A percentile compares a stretch with the other conserved stretches of the same genome.
These are phyloP conservation scores for Fraxinus albicans DNA, from an alignment of 305 asterid species.

Conservation along the genomic window DNA sequence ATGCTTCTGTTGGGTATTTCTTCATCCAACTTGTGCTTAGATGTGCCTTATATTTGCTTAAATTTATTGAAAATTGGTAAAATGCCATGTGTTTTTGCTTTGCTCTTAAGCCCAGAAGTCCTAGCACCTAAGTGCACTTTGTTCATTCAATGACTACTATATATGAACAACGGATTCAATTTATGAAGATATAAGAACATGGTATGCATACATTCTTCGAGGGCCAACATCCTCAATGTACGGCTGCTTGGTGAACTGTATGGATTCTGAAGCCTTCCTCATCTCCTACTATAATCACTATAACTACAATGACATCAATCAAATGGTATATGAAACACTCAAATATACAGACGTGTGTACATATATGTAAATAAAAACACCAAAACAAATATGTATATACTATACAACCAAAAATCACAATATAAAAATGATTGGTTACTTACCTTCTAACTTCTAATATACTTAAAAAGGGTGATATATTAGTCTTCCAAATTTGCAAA, in stretches of 20 bases:
- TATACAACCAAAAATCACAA: background rate
- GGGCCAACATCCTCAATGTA: constrained; percentile 86
- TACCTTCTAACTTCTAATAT: background rate
- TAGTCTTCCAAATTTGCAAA: background rate
- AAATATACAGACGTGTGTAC: background rate
- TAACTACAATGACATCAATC: constrained; percentile 11
- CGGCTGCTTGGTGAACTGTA: constrained; percentile 65
- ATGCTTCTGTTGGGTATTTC: background rate
- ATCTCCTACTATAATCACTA: constrained; percentile 35
- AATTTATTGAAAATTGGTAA: background rate
- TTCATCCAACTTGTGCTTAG: background rate
- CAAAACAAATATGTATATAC: background rate
- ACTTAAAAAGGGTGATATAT: background rate
- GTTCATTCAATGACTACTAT: background rate
- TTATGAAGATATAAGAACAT: background rate
- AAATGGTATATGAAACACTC: background rate
- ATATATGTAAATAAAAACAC: background rate
- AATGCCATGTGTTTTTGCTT: background rate
- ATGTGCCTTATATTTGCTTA: background rate
- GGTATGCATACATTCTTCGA: constrained; percentile 55
- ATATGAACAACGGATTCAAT: background rate
- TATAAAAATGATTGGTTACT: background rate
- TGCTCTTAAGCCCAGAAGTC: background rate
- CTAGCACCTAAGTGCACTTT: background rate
- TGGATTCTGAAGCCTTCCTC: constrained; percentile 35